A percentile compares a stretch with the other conserved stretches of the same genome.
These are phyloP conservation scores for Cicer yamashitae DNA, from an alignment of 306 rosid species.

Conservation along the genomic window DNA sequence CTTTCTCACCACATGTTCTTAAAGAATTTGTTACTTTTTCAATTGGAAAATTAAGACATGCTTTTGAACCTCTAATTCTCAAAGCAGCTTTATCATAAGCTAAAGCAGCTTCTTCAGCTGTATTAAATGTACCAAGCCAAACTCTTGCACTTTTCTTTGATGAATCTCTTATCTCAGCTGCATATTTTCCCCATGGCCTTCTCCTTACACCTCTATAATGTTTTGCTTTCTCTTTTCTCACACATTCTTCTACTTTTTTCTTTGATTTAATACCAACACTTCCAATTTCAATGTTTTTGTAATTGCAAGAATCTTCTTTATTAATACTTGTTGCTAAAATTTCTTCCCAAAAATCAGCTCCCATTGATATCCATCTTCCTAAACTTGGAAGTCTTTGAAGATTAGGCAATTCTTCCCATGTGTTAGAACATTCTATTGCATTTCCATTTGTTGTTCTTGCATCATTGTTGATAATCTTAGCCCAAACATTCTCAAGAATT, in stretches of 20 bases:
- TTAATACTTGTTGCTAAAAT: conserved; percentile 50
- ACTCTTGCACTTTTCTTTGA: conserved; percentile 78
- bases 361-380: conserved; percentile 96
- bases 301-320: conserved; percentile 22
- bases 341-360: conserved; percentile 89
- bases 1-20: conserved; percentile 42
- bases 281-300: conserved; percentile 35
- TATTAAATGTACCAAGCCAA: conserved; percentile 95
- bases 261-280: conserved; percentile 1
- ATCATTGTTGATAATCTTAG: conserved; percentile 60
- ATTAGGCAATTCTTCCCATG: conserved; percentile 75
- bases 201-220: conserved; percentile 93
- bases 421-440: conserved; percentile 37
- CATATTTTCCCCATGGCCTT: conserved; percentile 97
- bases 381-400: conserved; percentile 83
- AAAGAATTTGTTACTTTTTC: conserved; percentile 62
- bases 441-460: conserved; percentile 39
- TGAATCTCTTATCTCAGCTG: conserved; percentile 91
- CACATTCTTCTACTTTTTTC: conserved; percentile 20
- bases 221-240: conserved; percentile 48
- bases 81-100: conserved; percentile 97
- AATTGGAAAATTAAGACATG: conserved; percentile 77
- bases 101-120: conserved; percentile 91
- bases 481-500: conserved; percentile 89
- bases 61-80: conserved; percentile 84